phyloP scores from a whole-genome alignment of 2,329 filamentous ascomycete genomes.

The Penicillium polonicum region DNA sequence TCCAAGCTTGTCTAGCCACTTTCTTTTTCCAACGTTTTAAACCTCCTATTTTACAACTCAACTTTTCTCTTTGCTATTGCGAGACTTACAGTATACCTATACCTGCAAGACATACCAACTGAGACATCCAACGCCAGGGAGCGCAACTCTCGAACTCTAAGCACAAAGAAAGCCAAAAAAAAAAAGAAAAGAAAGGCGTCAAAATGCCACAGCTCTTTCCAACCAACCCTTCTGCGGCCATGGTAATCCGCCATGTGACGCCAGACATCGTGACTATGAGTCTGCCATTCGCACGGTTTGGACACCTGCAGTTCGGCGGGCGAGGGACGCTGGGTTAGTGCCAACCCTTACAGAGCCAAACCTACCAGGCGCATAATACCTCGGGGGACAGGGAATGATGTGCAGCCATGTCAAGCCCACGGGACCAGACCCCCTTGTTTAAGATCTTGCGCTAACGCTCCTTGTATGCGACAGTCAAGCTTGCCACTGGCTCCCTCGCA shows the following conservation, averaged over 20 bases:
- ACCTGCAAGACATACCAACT: not conserved
- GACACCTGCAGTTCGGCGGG: conserved; percentile 77
- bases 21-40: not conserved
- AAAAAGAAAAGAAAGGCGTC: not conserved
- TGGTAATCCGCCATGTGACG: conserved; percentile 85
- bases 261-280: conserved; percentile 62
- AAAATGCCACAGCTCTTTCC: conserved; percentile 58
- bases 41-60: not conserved
- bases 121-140: conserved; percentile 16
- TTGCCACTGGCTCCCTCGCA: conserved; percentile 74
- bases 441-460: conserved; percentile 12
- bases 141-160: conserved; percentile 1
- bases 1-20: not conserved
- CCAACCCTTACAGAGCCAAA: conserved; percentile 7
- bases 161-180: not conserved
- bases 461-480: conserved; percentile 59
- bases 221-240: conserved; percentile 71
- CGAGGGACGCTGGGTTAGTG: conserved; percentile 75
- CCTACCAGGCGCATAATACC: conserved; percentile 2
- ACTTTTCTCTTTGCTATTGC: not conserved
- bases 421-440: not conserved
- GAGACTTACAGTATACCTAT: not conserved
- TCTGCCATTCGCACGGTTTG: conserved; percentile 80
- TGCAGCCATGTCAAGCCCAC: not conserved
- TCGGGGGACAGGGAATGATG: not conserved